Conservation (phyloP, 1,284 basidiomycete species). For the Psilocybe mexicana region DNA sequence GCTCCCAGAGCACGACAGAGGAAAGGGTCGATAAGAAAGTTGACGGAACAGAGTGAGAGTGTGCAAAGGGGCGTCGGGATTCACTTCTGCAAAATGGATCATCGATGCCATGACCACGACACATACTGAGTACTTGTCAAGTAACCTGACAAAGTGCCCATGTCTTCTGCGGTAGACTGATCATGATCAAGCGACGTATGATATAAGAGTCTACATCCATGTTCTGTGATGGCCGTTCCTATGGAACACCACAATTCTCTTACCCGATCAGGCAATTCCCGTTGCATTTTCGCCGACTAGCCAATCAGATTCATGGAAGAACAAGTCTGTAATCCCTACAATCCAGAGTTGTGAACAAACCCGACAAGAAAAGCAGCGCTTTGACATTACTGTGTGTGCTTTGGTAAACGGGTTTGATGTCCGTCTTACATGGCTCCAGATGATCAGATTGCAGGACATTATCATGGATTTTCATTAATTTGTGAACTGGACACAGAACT, state of each 20-base stretch:
- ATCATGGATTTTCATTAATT: no score
- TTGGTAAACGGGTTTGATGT: neutral
- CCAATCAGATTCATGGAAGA: neutral
- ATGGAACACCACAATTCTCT: neutral
- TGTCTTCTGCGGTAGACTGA: neutral
- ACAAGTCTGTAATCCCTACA: neutral
- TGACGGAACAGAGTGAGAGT: neutral
- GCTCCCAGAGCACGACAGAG: constrained; percentile 20
- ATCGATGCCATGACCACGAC: neutral
- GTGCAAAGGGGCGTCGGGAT: neutral
- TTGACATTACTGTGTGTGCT: neutral
- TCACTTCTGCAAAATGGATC: neutral
- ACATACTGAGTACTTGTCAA: neutral
- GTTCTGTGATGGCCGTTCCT: constrained; percentile 11
- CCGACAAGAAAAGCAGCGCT: neutral
- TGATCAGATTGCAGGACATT: neutral
- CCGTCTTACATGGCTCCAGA: neutral
- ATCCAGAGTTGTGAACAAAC: neutral
- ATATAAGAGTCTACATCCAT: neutral
- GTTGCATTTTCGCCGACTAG: neutral
- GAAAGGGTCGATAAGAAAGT: constrained; percentile 3
- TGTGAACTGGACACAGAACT: neutral
- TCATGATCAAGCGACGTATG: neutral
- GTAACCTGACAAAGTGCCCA: neutral
- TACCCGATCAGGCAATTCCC: neutral